A percentile compares a stretch with the other conserved stretches of the same genome.
phyloP scores from a whole-genome alignment of 2,329 filamentous ascomycete species.

The Alternaria arbusti region DNA sequence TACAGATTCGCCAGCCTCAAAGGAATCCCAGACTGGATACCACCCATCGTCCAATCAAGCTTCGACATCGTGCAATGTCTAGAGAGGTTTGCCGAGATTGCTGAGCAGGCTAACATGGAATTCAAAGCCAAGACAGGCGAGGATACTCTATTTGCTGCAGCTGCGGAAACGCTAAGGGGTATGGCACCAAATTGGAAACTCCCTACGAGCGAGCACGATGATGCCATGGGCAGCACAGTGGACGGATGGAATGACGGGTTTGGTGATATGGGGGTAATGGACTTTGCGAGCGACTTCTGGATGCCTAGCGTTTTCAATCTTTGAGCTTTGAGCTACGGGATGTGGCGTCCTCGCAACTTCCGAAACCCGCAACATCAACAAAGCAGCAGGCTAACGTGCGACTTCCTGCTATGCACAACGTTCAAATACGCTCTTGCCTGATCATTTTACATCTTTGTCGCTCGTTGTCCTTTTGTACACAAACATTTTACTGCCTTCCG shows the following conservation, averaged over 20 bases:
- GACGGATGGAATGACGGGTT: not conserved
- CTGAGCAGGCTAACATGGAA: slow-evolving; percentile 11
- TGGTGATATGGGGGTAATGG: slow-evolving; percentile 13
- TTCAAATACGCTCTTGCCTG: not conserved
- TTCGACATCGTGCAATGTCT: slow-evolving; percentile 16
- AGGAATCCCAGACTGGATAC: slow-evolving; percentile 22
- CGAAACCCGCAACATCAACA: not conserved
- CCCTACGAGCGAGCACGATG: not conserved
- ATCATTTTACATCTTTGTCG: not conserved
- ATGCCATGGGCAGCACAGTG: not conserved
- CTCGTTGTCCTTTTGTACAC: not conserved
- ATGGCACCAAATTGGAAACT: slow-evolving; percentile 19
- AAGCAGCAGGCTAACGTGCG: not conserved
- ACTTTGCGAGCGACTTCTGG: slow-evolving; percentile 29
- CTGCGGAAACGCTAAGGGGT: slow-evolving; percentile 18
- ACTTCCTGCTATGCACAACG: not conserved
- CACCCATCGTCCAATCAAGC: slow-evolving; percentile 10
- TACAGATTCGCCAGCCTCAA: slow-evolving; percentile 18
- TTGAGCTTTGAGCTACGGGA: not conserved
- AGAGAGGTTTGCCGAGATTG: slow-evolving; percentile 11
- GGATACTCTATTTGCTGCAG: slow-evolving; percentile 20
- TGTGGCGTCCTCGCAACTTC: too few relatives aligned
- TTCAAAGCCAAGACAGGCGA: slow-evolving; percentile 20
- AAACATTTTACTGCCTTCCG: not conserved
- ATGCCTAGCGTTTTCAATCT: slow-evolving; percentile 13